Evolutionary conservation across 495 filamentous ascomycete species (phyloP).

Genomic region (Lepraria neglecta): DNA sequence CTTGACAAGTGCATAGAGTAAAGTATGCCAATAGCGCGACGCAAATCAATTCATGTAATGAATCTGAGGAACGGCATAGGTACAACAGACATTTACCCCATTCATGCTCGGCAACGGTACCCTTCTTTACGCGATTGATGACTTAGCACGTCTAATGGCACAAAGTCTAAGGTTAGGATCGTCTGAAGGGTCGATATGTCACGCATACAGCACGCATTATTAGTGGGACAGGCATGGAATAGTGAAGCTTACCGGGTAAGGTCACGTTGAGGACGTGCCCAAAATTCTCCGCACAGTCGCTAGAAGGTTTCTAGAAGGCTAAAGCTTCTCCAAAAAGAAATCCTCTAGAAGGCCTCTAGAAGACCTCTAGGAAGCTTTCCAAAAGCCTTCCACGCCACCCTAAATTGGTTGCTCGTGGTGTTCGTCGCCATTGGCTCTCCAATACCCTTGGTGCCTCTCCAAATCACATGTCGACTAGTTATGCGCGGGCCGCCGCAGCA

Average conservation of each 20-base stretch:
- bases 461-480: constrained; percentile 10
- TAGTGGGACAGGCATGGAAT: constrained; percentile 1
- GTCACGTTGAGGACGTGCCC: constrained; percentile 3
- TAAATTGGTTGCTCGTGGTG: not conserved
- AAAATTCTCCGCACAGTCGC: constrained; percentile 14
- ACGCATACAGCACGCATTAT: constrained; percentile 8
- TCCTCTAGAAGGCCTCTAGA: constrained; percentile 3
- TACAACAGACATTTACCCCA: not conserved
- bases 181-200: not conserved
- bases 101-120: not conserved
- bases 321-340: not conserved
- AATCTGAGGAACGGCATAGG: constrained; percentile 2
- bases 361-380: not conserved
- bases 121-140: constrained; percentile 5
- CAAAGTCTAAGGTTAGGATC: not conserved
- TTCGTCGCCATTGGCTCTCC: constrained; percentile 2
- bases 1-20: constrained; percentile 2
- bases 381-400: not conserved
- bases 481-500: constrained; percentile 7
- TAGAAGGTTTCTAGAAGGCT: not conserved
- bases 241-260: constrained; percentile 3
- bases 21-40: constrained; percentile 8
- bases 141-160: not conserved
- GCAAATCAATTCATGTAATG: not conserved
- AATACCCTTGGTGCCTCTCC: not conserved